Conservation (phyloP, 345 rosid species). For the Ailanthus altissimus region DNA sequence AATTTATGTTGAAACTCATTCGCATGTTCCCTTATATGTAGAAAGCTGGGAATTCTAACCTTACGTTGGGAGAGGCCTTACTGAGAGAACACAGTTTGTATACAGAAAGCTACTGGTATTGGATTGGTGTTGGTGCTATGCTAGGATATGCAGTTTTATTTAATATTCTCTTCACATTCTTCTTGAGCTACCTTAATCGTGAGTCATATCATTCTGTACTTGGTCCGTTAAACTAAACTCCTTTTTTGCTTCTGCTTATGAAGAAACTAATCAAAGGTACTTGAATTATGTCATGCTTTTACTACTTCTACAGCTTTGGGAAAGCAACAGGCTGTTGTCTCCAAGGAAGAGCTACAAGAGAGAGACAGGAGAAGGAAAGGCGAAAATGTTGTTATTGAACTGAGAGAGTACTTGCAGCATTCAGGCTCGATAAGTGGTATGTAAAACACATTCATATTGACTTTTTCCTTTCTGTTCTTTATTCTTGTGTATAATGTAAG, state of each 20-base stretch:
- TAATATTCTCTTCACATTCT: conserved; percentile 73
- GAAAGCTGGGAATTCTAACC: conserved; percentile 52
- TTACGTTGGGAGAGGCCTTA: conserved; percentile 65
- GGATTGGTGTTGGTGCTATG: conserved; percentile 95
- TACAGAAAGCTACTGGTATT: conserved; percentile 90
- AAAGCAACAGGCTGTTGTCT: conserved; percentile 81
- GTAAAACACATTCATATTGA: conserved; percentile 19
- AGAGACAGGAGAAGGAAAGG: conserved; percentile 84
- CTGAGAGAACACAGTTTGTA: conserved; percentile 73
- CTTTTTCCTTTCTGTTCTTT: conserved; percentile 12
- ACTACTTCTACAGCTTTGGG: conserved; percentile 59
- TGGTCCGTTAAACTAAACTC: conserved; percentile 13
- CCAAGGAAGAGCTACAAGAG: conserved; percentile 85
- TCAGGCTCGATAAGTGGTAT: conserved; percentile 73
- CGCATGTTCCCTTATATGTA: conserved; percentile 32
- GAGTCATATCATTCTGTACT: conserved; percentile 40
- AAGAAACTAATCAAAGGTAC: neutral
- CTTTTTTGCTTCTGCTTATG: conserved; percentile 13
- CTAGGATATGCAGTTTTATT: conserved; percentile 80
- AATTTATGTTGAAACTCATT: conserved; percentile 26
- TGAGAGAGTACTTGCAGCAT: conserved; percentile 81
- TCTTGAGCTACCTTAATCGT: conserved; percentile 81
- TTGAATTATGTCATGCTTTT: conserved; percentile 1
- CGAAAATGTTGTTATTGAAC: conserved; percentile 63
- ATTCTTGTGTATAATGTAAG: neutral